Conservation (phyloP, 768 basidiomycete species). For the Boletus sp. region DNA sequence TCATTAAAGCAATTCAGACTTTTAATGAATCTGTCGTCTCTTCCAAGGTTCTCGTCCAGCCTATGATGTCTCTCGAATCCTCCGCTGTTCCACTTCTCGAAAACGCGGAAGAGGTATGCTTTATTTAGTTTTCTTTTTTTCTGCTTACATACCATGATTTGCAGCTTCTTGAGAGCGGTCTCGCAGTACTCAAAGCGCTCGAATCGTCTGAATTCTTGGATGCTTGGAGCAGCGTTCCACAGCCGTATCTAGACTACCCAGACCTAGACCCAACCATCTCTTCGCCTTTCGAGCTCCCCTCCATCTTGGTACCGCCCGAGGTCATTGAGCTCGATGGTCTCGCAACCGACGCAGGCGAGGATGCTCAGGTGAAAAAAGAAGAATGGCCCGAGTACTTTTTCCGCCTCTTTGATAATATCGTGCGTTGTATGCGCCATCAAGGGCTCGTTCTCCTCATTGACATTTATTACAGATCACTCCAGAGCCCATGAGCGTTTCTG, state of each 20-base stretch:
- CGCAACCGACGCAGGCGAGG: slow-evolving; percentile 66
- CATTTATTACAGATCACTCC: slow-evolving; percentile 62
- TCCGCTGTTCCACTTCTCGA: slow-evolving; percentile 43
- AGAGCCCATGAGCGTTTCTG: slow-evolving; percentile 66
- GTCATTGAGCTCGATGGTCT: slow-evolving; percentile 77
- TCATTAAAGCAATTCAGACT: slow-evolving; percentile 68
- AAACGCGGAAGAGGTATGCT: slow-evolving; percentile 59
- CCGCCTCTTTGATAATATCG: slow-evolving; percentile 61
- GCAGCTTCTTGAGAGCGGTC: slow-evolving; percentile 74
- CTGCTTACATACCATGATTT: slow-evolving; percentile 1
- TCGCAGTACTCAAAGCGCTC: slow-evolving; percentile 61
- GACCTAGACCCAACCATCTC: slow-evolving; percentile 40
- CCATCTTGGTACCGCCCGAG: slow-evolving; percentile 85
- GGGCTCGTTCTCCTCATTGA: neutral
- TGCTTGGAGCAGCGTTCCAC: slow-evolving; percentile 54
- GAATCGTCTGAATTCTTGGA: slow-evolving; percentile 60
- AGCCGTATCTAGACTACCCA: slow-evolving; percentile 58
- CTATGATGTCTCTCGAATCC: slow-evolving; percentile 50
- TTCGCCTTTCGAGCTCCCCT: slow-evolving; percentile 65
- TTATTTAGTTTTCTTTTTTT: neutral
- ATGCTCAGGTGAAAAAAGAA: slow-evolving; percentile 72
- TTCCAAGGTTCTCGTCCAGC: slow-evolving; percentile 65
- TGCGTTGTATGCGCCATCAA: slow-evolving; percentile 23
- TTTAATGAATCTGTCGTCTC: slow-evolving; percentile 63
- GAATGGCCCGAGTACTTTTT: slow-evolving; percentile 79